Conservation (phyloP, 2,329 filamentous ascomycete genomes). For the Trichoderma endophyticum region DNA sequence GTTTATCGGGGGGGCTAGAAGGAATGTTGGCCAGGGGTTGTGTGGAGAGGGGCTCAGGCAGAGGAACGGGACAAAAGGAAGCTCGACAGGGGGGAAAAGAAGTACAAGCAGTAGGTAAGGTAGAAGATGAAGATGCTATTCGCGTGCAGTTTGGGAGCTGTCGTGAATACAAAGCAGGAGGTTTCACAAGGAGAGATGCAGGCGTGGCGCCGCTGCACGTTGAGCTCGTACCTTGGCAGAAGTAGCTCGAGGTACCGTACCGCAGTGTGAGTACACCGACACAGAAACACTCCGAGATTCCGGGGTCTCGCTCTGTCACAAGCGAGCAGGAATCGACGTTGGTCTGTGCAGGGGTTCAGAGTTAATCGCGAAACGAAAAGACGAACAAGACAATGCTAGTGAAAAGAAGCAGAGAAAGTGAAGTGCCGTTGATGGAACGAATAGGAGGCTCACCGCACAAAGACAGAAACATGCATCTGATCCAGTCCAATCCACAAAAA, state of each 20-base stretch:
- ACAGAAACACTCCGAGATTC: background rate
- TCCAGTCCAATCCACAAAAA: background rate
- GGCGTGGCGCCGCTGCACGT: background rate
- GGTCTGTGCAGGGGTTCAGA: background rate
- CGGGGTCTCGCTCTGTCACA: background rate
- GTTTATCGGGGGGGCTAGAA: background rate
- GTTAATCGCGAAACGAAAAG: background rate
- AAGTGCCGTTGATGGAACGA: background rate
- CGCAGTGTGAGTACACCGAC: background rate
- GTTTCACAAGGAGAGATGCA: background rate
- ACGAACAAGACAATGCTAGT: background rate
- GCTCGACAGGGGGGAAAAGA: background rate
- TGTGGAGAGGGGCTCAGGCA: background rate
- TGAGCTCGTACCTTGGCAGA: background rate
- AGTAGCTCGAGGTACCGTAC: background rate
- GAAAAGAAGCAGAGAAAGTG: background rate
- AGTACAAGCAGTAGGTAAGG: background rate
- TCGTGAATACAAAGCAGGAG: background rate
- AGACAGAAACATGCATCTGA: background rate
- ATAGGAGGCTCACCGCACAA: slow-evolving; percentile 11
- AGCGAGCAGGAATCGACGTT: background rate
- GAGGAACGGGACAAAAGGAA: background rate
- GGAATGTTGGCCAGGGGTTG: slow-evolving; percentile 10
- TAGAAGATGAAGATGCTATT: slow-evolving; percentile 4
- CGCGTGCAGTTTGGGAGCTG: background rate